Conservation (phyloP, 2,329 filamentous ascomycete genomes). For the Exophiala phaeomuriformis region DNA sequence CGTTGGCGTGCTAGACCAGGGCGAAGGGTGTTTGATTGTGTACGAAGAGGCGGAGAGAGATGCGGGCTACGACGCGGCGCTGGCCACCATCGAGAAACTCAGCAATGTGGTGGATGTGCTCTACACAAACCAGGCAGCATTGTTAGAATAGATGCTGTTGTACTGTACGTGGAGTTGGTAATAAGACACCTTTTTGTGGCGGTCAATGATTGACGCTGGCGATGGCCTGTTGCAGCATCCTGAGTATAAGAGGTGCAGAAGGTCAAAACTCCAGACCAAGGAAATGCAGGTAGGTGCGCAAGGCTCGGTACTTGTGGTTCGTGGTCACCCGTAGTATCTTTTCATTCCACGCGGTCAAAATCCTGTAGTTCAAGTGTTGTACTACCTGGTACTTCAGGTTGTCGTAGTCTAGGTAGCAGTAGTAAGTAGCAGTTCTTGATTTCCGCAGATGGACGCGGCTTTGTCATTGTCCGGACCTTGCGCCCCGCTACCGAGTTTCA, state of each 20-base stretch:
- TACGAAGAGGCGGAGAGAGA: slow-evolving; percentile 93
- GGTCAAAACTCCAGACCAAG: too few species aligned
- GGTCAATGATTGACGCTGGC: not conserved
- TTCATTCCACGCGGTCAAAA: too few species aligned
- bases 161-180: slow-evolving; percentile 3
- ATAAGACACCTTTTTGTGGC: not conserved
- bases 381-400: too few species aligned
- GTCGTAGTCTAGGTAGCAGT: too few species aligned
- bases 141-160: slow-evolving; percentile 64
- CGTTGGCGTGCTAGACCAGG: slow-evolving; percentile 92
- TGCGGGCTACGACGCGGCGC: slow-evolving; percentile 84
- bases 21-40: slow-evolving; percentile 93
- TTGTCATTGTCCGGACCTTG: slow-evolving; percentile 4
- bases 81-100: slow-evolving; percentile 93
- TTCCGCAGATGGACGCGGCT: not conserved
- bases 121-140: slow-evolving; percentile 93
- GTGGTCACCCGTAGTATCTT: too few species aligned
- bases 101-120: slow-evolving; percentile 95
- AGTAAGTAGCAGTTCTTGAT: not conserved
- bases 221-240: not conserved
- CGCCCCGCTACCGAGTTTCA: not conserved
- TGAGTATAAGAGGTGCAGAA: not conserved
- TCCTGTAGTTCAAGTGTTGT: too few species aligned
- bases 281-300: too few species aligned
- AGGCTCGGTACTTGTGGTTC: too few species aligned